Percentiles rank a stretch among this genome's conserved stretches.
Conservation (phyloP, 176 grass and related monocot genomes). For the Olyra latifolia region DNA sequence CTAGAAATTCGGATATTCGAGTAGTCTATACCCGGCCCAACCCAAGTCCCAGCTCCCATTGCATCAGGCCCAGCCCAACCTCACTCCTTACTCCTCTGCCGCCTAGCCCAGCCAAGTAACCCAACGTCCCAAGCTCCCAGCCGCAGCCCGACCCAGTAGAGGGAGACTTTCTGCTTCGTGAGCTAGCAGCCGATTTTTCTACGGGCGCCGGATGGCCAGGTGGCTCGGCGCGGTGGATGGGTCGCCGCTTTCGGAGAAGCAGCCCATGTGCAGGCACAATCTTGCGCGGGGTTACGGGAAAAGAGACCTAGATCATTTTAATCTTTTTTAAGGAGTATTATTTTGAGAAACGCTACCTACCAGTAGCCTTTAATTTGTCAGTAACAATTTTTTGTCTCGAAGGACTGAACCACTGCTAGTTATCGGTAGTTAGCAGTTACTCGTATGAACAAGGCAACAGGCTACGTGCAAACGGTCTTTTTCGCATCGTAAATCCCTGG, state of each 20-base stretch:
- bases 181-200: neutral
- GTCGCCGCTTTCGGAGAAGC: slow-evolving; percentile 33
- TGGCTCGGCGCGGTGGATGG: slow-evolving; percentile 31
- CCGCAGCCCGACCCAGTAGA: no score
- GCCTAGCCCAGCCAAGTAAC: no score
- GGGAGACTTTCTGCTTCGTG: neutral
- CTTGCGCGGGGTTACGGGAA: slow-evolving; percentile 22
- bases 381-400: neutral
- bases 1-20: no score
- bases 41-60: no score
- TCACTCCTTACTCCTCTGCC: no score
- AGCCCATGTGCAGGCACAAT: slow-evolving; percentile 48
- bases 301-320: neutral
- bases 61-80: no score
- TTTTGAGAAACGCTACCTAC: neutral
- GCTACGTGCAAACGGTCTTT: neutral
- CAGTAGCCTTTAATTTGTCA: neutral
- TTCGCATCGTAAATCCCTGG: neutral
- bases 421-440: neutral
- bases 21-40: no score
- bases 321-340: no score
- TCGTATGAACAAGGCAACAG: neutral
- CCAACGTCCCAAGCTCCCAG: no score
- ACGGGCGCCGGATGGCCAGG: slow-evolving; percentile 18
- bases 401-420: neutral